Base-by-base conservation (phyloP, 2,329 filamentous ascomycete species). In the Elsinoe ampelina region DNA sequence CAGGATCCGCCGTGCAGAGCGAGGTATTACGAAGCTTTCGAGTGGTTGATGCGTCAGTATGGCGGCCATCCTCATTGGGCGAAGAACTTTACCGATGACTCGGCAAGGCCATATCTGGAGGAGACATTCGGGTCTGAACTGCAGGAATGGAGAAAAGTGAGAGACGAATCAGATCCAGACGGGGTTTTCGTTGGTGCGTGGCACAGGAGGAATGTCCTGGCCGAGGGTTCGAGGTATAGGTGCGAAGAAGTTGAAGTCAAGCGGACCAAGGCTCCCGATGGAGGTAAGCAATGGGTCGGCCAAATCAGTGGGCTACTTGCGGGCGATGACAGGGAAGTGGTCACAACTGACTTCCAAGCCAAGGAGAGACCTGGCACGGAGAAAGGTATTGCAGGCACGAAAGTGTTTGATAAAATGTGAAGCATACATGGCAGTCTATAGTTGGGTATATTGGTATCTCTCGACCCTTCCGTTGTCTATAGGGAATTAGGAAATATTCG, bases 161-260 rank as follows among this genome's bases (percentile, higher is more conserved):
- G 90, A 55, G 77, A 85, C 58, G 77, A 82, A 54, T 83, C 81
- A 34, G 89, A 95, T 66, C 85, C 86, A 0, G 82, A 90, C 59
- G 89, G 89, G 57, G 85, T 95, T 80, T 95, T 95, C 71, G 77
- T 92, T 12, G 92, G 92, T 1, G 84, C 90, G 50, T 98, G 92
- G 92, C 89, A 96, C 71, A 78, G 86, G 26, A 79, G 85, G 54
- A 81, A 82, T 64, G 74, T 95, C 10, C 70, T 81, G 47, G 68
- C 76, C 1, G 62, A 62, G 1, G 59, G 42, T 62, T 50, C 51
- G 41, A 59, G 57, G 4, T 67, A 74, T 17, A 65, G 70, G 43
- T 66, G 77, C 12, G 68, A 73, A 57, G 77, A 79, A 65, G 70
- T 70, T 41, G 73, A 77, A 61, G 63, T 69, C 2, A 58, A 54